Evolutionary conservation across 306 rosid genomes (phyloP).

Genomic region (Cucurbita ficifolia): DNA sequence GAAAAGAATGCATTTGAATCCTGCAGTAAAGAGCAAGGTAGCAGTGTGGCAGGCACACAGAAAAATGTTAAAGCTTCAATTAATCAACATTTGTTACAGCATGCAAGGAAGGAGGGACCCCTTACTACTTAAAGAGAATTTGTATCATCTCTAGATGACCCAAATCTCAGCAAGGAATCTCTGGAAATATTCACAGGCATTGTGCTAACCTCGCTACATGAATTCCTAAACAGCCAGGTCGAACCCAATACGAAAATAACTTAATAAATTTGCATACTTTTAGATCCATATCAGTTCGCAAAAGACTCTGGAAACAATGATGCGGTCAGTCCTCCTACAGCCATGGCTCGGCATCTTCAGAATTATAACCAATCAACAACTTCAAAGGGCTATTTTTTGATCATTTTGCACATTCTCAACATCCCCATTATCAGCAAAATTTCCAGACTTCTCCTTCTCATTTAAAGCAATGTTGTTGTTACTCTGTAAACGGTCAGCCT

Average conservation of each 20-base stretch:
- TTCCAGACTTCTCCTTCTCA: constrained; percentile 4
- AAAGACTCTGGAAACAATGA: neutral
- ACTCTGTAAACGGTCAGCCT: constrained; percentile 4
- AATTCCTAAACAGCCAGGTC: neutral
- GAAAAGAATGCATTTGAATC: neutral
- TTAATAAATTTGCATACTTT: neutral
- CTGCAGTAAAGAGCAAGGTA: neutral
- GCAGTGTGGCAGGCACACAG: neutral
- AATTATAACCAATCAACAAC: too few relatives aligned
- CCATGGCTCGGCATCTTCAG: neutral
- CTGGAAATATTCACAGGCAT: neutral
- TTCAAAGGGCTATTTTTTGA: neutral
- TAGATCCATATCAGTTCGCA: neutral
- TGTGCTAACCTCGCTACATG: neutral
- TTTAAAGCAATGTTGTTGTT: constrained; percentile 12
- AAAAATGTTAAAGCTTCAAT: neutral
- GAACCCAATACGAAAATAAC: neutral
- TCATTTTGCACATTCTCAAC: constrained; percentile 9
- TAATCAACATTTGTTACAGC: constrained; percentile 3
- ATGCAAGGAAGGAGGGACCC: neutral
- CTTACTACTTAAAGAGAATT: neutral
- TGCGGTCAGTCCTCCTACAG: neutral
- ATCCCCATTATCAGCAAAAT: neutral
- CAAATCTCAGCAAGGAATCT: neutral
- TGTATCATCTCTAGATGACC: neutral